Evolutionary conservation across 208 protist genomes (phyloP).

Genomic region (Leishmania tropica): DNA sequence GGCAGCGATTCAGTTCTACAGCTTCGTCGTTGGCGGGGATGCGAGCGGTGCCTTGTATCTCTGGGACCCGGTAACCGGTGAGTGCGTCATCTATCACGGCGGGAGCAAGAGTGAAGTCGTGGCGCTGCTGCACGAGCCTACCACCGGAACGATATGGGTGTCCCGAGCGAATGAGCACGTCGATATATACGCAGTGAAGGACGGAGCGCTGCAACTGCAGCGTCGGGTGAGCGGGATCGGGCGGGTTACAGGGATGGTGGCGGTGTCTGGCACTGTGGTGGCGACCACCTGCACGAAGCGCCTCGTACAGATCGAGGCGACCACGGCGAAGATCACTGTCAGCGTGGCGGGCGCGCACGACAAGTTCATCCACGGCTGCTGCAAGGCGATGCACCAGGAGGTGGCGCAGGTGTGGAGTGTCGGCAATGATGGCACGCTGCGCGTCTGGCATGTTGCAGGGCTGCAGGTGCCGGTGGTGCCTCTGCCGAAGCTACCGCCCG

Average conservation of each 20-base stretch:
- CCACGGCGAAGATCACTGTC: conserved; percentile 34
- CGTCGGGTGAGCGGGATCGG: conserved; percentile 36
- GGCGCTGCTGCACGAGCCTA: conserved; percentile 54
- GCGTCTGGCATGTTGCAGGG: conserved; percentile 54
- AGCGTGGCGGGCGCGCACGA: conserved; percentile 31
- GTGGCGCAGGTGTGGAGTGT: conserved; percentile 67
- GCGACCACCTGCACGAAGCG: conserved; percentile 53
- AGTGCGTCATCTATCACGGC: conserved; percentile 38
- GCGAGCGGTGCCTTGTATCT: conserved; percentile 51
- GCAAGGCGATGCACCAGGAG: conserved; percentile 49
- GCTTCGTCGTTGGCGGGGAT: conserved; percentile 65
- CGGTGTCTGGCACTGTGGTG: conserved; percentile 66
- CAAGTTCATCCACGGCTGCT: conserved; percentile 54
- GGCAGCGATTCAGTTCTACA: conserved; percentile 49
- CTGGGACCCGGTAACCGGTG: conserved; percentile 48
- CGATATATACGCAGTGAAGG: conserved; percentile 54
- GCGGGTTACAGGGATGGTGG: conserved; percentile 50
- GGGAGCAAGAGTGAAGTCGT: conserved; percentile 48
- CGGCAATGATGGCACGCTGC: conserved; percentile 46
- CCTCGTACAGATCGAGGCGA: conserved; percentile 48
- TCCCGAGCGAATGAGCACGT: conserved; percentile 56
- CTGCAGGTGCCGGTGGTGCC: conserved; percentile 36
- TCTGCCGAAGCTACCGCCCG: conserved; percentile 23
- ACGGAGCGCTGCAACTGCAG: conserved; percentile 20
- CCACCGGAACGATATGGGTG: conserved; percentile 70